These are phyloP conservation scores for Pythium apleroticum DNA, from an alignment of 352 stramenopile genomes.

Conservation along the genomic window DNA sequence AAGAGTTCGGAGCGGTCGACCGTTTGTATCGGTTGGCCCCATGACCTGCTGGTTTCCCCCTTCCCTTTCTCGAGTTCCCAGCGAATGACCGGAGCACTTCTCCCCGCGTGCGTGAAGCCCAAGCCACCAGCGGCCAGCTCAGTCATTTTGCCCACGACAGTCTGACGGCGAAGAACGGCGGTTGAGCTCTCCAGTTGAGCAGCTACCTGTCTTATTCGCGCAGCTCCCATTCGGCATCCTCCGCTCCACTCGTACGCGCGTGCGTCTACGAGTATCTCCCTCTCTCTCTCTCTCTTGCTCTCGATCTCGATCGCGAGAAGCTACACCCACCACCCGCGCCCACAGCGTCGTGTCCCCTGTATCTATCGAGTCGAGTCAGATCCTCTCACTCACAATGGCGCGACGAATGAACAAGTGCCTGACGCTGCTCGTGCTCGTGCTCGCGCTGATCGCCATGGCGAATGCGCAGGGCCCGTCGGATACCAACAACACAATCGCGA, in stretches of 20 bases:
- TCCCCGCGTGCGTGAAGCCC: neutral
- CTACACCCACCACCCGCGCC: neutral
- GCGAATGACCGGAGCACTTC: slow-evolving; percentile 4
- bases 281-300: neutral
- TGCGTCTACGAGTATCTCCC: slow-evolving; percentile 3
- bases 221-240: slow-evolving; percentile 4
- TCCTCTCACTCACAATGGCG: slow-evolving; percentile 2
- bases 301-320: neutral
- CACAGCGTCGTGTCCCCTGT: neutral
- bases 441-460: slow-evolving; percentile 4
- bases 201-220: neutral
- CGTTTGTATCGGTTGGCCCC: slow-evolving; percentile 3
- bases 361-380: neutral
- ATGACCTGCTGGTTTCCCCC: neutral
- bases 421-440: slow-evolving; percentile 17
- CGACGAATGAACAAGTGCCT: neutral
- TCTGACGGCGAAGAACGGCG: neutral
- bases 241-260: neutral
- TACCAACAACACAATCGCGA: slow-evolving; percentile 11
- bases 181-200: neutral
- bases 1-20: slow-evolving; percentile 25
- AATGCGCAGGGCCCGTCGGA: slow-evolving; percentile 21
- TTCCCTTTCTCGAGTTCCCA: neutral
- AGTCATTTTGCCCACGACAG: slow-evolving; percentile 5
- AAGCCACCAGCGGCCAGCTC: neutral